Percentiles rank a stretch among this genome's conserved stretches.
These are phyloP conservation scores for Macrotyloma uniflorum DNA, from an alignment of 306 rosid species.

Conservation along the genomic window DNA sequence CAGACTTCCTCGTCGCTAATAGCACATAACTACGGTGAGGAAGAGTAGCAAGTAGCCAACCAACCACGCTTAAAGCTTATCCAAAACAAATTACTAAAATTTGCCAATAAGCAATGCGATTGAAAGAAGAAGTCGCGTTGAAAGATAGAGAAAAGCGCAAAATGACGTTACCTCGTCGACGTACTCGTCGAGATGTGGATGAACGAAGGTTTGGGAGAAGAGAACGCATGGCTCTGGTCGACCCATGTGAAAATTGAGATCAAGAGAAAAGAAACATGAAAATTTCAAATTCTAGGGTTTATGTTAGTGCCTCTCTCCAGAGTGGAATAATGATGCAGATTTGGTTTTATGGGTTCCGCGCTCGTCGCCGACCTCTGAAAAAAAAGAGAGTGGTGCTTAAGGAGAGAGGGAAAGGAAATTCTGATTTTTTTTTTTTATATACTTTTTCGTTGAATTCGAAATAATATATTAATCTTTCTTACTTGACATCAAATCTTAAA, in stretches of 20 bases:
- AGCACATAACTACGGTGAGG: not conserved
- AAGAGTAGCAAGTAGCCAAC: slow-evolving; percentile 7
- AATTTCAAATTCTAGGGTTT: slow-evolving; percentile 38
- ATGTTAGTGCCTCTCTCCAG: not conserved
- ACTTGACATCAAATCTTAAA: too few relatives aligned
- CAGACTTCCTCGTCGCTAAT: not conserved
- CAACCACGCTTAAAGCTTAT: not conserved
- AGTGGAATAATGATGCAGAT: not conserved
- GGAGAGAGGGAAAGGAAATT: slow-evolving; percentile 15
- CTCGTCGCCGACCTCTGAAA: slow-evolving; percentile 34
- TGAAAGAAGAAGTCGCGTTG: not conserved
- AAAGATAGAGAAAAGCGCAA: not conserved
- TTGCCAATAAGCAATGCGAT: slow-evolving; percentile 17
- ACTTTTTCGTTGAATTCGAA: too few relatives aligned
- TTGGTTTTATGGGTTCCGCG: slow-evolving; percentile 17
- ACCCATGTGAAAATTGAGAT: slow-evolving; percentile 58
- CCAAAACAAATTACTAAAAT: not conserved
- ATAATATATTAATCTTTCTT: too few relatives aligned
- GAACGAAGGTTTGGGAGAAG: slow-evolving; percentile 89
- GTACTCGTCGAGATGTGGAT: slow-evolving; percentile 90
- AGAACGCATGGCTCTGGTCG: slow-evolving; percentile 93
- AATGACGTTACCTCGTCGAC: slow-evolving; percentile 80
- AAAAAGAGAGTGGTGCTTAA: not conserved
- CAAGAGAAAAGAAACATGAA: slow-evolving; percentile 35
- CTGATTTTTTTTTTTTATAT: too few relatives aligned